Evolutionary conservation across 2,329 filamentous ascomycete species (phyloP), one percentile per base, ranked within the genome.

Genomic region (Botrytis hyacinthi): DNA sequence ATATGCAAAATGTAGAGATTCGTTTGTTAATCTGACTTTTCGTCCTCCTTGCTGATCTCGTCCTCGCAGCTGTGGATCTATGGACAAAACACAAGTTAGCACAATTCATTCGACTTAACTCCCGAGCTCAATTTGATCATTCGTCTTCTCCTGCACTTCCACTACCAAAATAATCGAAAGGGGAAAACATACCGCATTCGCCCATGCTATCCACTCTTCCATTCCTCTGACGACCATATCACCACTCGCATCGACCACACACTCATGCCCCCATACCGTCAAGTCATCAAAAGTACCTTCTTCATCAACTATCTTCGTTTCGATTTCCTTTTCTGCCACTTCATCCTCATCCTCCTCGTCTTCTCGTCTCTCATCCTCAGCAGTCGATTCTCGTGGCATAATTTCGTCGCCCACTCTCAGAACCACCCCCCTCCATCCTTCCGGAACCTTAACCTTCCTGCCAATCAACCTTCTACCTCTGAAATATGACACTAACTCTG

Each of bases 251-350:
- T 91, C 89, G 9, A 90, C 90, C 68, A 88, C 78, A 1, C 84
- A 82, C 77, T 96, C 94, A 81, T 97, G 94, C 0, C 88, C 91
- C 95, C 95, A 98, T n/a, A 97, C 86, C 4, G 93, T 83, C 69
- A 97, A 81, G 72, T 92, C 86, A 10, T 94, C 89, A 80, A 98
- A 98, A 26, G 86, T 86, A 1, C 89, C 90, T 32, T 90, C 85
- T 61, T 89, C 84, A 69, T 92, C 87, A 77, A 95, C 83, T 32
- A 85, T 85, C 16, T 89, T 87, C 1, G 87, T 85, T 37, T 87
- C 85, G 20, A 84, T 79, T 26, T 84, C 83, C 3, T 85, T 83
- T 1, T 84, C 83, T 8, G 86, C 85, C 26, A 86, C 83, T 16
- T 86, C 84, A 3, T 86, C 77, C 6, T 77, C 77, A 54, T 80